Base-by-base conservation (phyloP, 2,329 filamentous ascomycete genomes). In the Mycosphaerella arachidis region DNA sequence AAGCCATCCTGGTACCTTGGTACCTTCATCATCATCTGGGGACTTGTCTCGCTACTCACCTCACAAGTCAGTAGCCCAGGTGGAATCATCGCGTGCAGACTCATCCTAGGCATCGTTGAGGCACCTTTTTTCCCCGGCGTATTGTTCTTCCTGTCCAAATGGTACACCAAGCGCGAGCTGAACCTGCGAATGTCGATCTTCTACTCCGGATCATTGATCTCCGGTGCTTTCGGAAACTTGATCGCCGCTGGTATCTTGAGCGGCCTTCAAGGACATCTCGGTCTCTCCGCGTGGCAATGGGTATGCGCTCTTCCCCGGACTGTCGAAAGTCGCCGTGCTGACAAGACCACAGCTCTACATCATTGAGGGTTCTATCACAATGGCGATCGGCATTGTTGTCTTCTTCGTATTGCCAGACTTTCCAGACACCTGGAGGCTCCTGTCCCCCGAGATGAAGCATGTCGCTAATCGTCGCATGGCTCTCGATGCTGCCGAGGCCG, bases 1-100 rank as follows among this genome's bases (percentile, higher is more conserved):
- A 82, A 81, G 18, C 77, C 86, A 1, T 92, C 92, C 0, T 90
- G 87, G 65, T 70, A 71, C 40, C 63, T 71, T 43, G 76, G 92
- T 56, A 96, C 95, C 57, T 71, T 95, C 70, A 95, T 96, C 88
- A 81, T 83, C 66, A 79, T 82, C 1, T 85, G 88, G 89, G 89
- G 89, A 2, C 83, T 91, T 16, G 84, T 89, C 79, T 84, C 86
- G 2, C 84, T 85, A 7, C 51, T 72, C 6, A 71, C 69, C 13
- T 68, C 66, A 3, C 66, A 71, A 57, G 70, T 71, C 31, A 66
- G 65, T 24, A 65, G 60, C 35, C 67, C 66, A 40, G 65, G 61
- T 8, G 64, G 65, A 29, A 67, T 73, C 33, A 62, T 73, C n/a
- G 71, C 70, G 3, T 69, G 66, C 40, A 73, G 78, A 6, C 78